These are phyloP conservation scores for Linum tenue DNA, from an alignment of 345 rosid genomes.

Conservation along the genomic window DNA sequence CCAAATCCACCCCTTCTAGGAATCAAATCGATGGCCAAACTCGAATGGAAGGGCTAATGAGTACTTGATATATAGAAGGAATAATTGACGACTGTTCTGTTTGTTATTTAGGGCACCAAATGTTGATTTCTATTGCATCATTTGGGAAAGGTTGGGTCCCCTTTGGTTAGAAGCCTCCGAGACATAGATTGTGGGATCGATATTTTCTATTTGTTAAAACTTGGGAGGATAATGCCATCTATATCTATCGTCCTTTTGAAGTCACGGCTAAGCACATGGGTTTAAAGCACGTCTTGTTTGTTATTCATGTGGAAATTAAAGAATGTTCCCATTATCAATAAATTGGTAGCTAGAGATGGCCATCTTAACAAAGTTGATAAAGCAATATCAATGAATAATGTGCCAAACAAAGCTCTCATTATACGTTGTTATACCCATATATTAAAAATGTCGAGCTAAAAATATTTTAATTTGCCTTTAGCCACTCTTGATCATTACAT, in stretches of 20 bases:
- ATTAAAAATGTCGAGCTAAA: too few species aligned
- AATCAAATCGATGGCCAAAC: too few species aligned
- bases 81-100: background rate
- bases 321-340: background rate
- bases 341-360: background rate
- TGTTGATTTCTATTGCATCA: background rate
- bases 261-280: constrained; percentile 1
- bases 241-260: constrained; percentile 8
- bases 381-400: constrained; percentile 1
- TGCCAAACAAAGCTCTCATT: too few species aligned
- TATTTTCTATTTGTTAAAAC: too few species aligned
- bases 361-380: background rate
- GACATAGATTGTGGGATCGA: background rate
- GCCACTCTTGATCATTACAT: too few species aligned
- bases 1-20: too few species aligned
- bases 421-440: too few species aligned
- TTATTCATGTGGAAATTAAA: constrained; percentile 1
- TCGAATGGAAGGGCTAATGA: too few species aligned
- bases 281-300: background rate
- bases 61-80: background rate
- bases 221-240: background rate
- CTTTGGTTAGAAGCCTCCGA: background rate
- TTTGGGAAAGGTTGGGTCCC: background rate
- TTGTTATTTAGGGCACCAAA: constrained; percentile 9
- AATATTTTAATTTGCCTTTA: too few species aligned